Evolutionary conservation across 306 rosid species (phyloP).

Genomic region (Coriaria nepalensis): DNA sequence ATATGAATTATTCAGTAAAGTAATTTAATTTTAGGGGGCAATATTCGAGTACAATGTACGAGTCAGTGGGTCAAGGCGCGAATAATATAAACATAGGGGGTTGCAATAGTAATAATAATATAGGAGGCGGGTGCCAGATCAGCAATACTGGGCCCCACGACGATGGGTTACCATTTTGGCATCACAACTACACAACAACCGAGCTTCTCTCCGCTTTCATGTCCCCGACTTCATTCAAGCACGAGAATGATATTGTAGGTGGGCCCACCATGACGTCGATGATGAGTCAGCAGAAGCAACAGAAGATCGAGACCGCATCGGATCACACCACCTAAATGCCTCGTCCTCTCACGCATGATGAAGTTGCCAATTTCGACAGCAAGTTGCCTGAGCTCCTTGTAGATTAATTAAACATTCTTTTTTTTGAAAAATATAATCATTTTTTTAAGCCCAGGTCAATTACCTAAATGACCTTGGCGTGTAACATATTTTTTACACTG

Average conservation of each 20-base stretch:
- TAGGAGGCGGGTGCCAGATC: conserved; percentile 10
- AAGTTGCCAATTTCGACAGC: conserved; percentile 6
- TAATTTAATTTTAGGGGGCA: conserved; percentile 10
- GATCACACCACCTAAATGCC: conserved; percentile 7
- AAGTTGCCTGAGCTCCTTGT: conserved; percentile 5
- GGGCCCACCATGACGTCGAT: conserved; percentile 3
- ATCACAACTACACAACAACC: conserved; percentile 17
- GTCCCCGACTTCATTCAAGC: conserved; percentile 11
- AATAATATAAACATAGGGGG: conserved; percentile 8
- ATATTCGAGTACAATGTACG: conserved; percentile 5
- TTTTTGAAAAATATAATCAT: too few relatives aligned
- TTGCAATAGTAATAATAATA: neutral
- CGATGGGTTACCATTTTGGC: conserved; percentile 17
- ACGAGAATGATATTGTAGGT: neutral
- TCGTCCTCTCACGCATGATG: conserved; percentile 1
- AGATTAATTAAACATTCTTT: neutral
- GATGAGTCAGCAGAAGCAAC: neutral
- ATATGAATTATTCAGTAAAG: neutral
- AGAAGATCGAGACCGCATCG: conserved; percentile 2
- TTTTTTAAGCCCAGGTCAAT: too few relatives aligned
- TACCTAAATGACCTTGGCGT: too few relatives aligned
- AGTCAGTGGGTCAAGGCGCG: conserved; percentile 7
- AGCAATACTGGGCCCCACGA: conserved; percentile 1
- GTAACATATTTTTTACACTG: too few relatives aligned
- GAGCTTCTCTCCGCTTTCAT: conserved; percentile 23